A percentile compares a stretch with the other conserved stretches of the same genome.
These are phyloP conservation scores for Colletotrichum liriopes DNA, from an alignment of 2,329 filamentous ascomycete genomes.

Conservation along the genomic window DNA sequence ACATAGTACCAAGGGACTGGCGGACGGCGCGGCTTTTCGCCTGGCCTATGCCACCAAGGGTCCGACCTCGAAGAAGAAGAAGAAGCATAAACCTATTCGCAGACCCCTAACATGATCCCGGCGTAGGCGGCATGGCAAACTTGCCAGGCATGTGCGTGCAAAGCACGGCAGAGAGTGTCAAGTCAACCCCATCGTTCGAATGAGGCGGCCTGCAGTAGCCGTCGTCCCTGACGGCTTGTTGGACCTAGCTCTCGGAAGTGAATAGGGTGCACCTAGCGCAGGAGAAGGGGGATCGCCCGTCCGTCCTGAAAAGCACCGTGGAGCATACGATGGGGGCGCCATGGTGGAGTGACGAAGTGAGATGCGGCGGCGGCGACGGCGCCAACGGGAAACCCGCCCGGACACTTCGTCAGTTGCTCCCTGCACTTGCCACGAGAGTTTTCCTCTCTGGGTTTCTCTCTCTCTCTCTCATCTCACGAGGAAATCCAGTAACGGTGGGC, in stretches of 20 bases:
- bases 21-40: neutral
- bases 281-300: conserved; percentile 7
- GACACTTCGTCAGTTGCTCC: neutral
- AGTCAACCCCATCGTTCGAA: neutral
- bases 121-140: neutral
- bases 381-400: conserved; percentile 2
- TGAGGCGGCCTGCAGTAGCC: neutral
- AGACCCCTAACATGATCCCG: conserved; percentile 13
- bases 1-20: conserved; percentile 13
- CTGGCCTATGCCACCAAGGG: conserved; percentile 10
- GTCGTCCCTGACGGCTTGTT: conserved; percentile 14
- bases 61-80: conserved; percentile 6
- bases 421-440: neutral
- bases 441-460: neutral
- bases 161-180: neutral
- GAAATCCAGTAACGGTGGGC: neutral
- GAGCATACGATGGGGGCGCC: conserved; percentile 2
- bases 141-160: conserved; percentile 8
- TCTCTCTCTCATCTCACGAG: conserved; percentile 8
- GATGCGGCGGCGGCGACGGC: conserved; percentile 7
- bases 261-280: conserved; percentile 28
- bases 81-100: conserved; percentile 22
- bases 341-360: conserved; percentile 1
- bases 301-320: conserved; percentile 8
- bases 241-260: neutral